Conservation (phyloP, 768 basidiomycete genomes). For the Auriscalpium orientale region DNA sequence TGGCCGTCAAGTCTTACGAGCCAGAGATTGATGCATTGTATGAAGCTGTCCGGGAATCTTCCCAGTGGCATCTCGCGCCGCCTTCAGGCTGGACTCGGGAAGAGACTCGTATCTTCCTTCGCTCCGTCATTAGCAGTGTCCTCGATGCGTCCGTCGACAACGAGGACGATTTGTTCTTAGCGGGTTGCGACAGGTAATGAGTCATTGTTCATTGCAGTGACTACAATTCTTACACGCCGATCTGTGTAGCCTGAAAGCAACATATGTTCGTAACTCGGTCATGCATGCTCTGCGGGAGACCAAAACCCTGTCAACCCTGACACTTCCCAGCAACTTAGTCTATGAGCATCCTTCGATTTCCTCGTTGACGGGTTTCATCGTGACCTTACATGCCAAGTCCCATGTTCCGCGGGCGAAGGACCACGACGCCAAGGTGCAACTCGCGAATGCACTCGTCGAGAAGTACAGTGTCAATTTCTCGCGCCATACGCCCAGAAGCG, state of each 20-base stretch:
- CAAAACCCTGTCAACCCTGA: constrained; percentile 6
- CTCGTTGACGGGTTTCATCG: constrained; percentile 17
- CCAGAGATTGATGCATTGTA: constrained; percentile 41
- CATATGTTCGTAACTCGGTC: background rate
- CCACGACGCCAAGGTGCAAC: constrained; percentile 6
- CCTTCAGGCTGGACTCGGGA: background rate
- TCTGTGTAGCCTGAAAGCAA: background rate
- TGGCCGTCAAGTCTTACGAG: constrained; percentile 30
- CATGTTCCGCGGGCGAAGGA: constrained; percentile 9
- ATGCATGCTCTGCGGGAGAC: background rate
- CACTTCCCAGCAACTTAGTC: constrained; percentile 26
- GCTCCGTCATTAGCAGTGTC: constrained; percentile 10
- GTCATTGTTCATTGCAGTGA: background rate
- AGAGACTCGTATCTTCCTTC: background rate
- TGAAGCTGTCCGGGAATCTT: constrained; percentile 3
- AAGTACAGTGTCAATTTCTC: constrained; percentile 25
- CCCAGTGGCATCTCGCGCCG: background rate
- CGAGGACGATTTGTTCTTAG: constrained; percentile 12
- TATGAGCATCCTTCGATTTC: constrained; percentile 34
- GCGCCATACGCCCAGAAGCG: background rate
- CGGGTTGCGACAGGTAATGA: constrained; percentile 8
- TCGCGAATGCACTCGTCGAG: constrained; percentile 32
- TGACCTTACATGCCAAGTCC: background rate
- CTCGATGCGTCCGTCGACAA: constrained; percentile 1
- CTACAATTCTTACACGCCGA: background rate